A percentile compares a stretch with the other conserved stretches of the same genome.
Evolutionary conservation across 441 rosid species (phyloP).

Genomic region (Croton setiger): DNA sequence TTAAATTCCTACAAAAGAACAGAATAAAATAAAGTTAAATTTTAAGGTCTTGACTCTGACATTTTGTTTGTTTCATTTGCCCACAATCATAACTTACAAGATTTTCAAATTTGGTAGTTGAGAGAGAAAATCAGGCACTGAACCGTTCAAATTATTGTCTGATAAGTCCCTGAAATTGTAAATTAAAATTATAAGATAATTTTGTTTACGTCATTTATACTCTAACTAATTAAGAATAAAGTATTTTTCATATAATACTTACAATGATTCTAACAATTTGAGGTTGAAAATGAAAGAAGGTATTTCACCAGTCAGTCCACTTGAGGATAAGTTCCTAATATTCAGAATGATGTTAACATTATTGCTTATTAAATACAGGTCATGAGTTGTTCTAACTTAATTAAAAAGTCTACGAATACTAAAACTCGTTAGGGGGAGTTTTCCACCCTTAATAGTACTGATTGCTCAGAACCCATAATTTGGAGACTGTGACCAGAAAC

Average conservation of each 20-base stretch:
- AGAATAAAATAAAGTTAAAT: too few species aligned
- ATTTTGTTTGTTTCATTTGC: too few species aligned
- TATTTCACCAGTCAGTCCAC: slow-evolving; percentile 29
- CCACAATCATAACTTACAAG: slow-evolving; percentile 33
- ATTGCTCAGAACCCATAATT: too few species aligned
- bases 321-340: slow-evolving; percentile 34
- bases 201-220: not conserved
- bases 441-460: too few species aligned
- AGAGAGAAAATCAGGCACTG: slow-evolving; percentile 42
- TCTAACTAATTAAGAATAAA: too few species aligned
- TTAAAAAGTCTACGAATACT: too few species aligned
- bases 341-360: too few species aligned
- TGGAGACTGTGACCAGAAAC: too few species aligned
- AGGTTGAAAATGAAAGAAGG: slow-evolving; percentile 23
- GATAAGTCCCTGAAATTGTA: slow-evolving; percentile 48
- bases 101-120: slow-evolving; percentile 33
- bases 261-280: slow-evolving; percentile 27
- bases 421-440: too few species aligned
- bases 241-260: slow-evolving; percentile 13
- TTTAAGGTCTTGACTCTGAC: too few species aligned
- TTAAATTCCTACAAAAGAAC: slow-evolving; percentile 37
- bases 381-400: too few species aligned
- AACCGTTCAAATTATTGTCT: slow-evolving; percentile 47
- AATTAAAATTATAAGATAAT: not conserved
- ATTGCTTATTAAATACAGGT: too few species aligned